A percentile compares a stretch with the other conserved stretches of the same genome.
phyloP scores from a whole-genome alignment of 148 eudicot genomes.

The Rhododendron molle region DNA sequence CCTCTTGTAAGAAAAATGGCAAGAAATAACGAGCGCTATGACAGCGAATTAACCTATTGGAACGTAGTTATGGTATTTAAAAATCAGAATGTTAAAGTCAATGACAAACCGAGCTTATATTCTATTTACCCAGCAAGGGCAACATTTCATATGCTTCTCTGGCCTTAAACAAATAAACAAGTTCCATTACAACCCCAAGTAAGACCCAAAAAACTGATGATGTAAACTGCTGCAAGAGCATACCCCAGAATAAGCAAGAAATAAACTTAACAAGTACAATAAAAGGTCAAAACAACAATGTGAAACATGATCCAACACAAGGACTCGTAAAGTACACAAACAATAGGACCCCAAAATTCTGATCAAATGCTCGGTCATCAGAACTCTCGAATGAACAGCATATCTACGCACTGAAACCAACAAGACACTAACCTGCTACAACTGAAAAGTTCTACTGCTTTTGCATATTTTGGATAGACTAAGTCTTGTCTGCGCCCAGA shows the following conservation, averaged over 20 bases:
- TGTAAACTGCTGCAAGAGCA: background rate
- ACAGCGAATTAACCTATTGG: background rate
- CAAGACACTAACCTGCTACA: background rate
- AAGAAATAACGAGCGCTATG: background rate
- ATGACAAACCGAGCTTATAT: background rate
- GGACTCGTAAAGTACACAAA: background rate
- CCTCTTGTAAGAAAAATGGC: slow-evolving; percentile 1
- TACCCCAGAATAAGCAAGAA: slow-evolving; percentile 1
- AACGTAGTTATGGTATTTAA: background rate
- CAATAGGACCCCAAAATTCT: background rate
- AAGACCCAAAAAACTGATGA: background rate
- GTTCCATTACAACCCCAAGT: background rate
- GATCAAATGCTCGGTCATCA: slow-evolving; percentile 11
- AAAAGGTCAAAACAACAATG: background rate
- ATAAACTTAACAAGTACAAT: background rate
- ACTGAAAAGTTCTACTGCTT: background rate
- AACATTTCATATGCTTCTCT: background rate
- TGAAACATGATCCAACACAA: background rate
- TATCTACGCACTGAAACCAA: background rate
- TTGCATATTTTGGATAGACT: background rate
- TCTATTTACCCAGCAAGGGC: background rate
- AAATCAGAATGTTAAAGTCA: background rate
- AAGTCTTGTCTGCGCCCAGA: background rate
- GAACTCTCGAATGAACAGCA: background rate
- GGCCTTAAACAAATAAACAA: background rate